Evolutionary conservation across 768 basidiomycete species (phyloP).

Genomic region (Suillus variegatus): DNA sequence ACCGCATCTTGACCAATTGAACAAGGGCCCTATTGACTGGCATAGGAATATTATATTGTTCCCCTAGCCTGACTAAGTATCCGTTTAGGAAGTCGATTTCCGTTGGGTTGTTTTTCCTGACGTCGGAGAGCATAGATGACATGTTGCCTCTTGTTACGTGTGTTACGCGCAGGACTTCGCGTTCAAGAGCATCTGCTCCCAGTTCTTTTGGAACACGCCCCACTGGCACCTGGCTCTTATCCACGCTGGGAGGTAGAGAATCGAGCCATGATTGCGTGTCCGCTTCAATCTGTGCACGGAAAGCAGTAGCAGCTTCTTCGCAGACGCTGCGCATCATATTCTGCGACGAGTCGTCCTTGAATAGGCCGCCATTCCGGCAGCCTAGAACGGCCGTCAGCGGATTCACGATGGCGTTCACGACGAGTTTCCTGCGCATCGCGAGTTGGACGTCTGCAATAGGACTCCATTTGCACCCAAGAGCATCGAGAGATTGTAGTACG

Average conservation of each 20-base stretch:
- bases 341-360: conserved; percentile 43
- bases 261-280: conserved; percentile 32
- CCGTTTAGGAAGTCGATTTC: conserved; percentile 88
- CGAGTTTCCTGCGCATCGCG: conserved; percentile 76
- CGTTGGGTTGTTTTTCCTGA: conserved; percentile 60
- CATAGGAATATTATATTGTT: conserved; percentile 55
- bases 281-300: conserved; percentile 49
- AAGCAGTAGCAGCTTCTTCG: conserved; percentile 67
- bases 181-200: conserved; percentile 43
- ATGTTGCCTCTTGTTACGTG: conserved; percentile 61
- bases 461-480: conserved; percentile 63
- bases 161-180: conserved; percentile 61
- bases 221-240: conserved; percentile 27
- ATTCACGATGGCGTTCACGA: conserved; percentile 80
- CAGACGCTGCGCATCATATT: conserved; percentile 58
- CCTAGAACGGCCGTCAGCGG: conserved; percentile 82
- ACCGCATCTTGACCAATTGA: conserved; percentile 61
- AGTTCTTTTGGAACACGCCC: conserved; percentile 51
- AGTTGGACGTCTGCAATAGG: conserved; percentile 68
- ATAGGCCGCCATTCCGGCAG: conserved; percentile 78
- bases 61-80: conserved; percentile 68
- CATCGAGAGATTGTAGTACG: conserved; percentile 54
- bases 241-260: conserved; percentile 25
- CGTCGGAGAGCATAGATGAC: conserved; percentile 80
- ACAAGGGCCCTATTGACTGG: conserved; percentile 56